Base-by-base conservation (phyloP, 495 filamentous ascomycete species). In the Xylaria telfairii region DNA sequence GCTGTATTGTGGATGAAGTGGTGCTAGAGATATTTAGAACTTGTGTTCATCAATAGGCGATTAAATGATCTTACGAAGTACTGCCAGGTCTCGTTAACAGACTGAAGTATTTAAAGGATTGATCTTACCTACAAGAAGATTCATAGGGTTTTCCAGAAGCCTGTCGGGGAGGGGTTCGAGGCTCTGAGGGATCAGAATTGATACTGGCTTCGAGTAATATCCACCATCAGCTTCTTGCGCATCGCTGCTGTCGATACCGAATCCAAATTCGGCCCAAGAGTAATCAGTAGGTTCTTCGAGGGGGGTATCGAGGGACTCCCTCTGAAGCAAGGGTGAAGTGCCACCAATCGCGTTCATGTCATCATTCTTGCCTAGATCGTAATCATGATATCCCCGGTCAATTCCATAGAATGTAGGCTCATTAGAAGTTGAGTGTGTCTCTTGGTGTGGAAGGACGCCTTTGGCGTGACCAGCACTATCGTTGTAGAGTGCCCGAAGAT, bases 1-100 rank as follows among this genome's bases (percentile, higher is more conserved):
- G 92, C 92, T 12, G 92, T 95, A 79, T 95, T 91, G 74, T 93
- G 92, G 67, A 94, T 80, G 78, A 94, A 95, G 79, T 94, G 92
- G 80, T 95, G 92, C 77, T 81, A 46, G 47, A 24, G 15, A 42
- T 1, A 51, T 39, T 68, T 51, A 67, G 54, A 59, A 68, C 15
- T 1, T 53, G 13, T 41, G 15, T 59, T 44, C 15, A 30, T 49
- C 15, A 1, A 24, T 21, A 51, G 24, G 7, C 15, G 24, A n/a
- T 56, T 44, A 54, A 41, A 32, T 42, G 62, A 15, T 54, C 81
- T 71, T 76, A 83, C 81, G 49, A 83, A 83, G 69, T 83, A 83
- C 81, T 83, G 67, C 30, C 7, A 47, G 60, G n/a, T 6, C 17
- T 4, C 42, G 54, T 77, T 75, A 77, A 73, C 54, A 46, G 68